Conservation (phyloP, 1,139 yeast species). For the Zygosaccharomyces sapae region DNA sequence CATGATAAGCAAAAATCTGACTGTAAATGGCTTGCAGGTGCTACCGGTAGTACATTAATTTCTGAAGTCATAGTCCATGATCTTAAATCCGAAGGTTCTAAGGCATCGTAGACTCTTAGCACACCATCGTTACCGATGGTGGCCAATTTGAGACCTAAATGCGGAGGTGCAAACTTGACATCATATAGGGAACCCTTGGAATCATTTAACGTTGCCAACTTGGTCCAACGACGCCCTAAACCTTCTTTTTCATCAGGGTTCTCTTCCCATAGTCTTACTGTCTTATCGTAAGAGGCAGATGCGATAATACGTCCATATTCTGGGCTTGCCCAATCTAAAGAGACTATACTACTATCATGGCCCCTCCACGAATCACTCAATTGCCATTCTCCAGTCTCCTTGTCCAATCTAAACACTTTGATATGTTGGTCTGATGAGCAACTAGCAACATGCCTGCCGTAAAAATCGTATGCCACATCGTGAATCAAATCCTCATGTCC, state of each 20-base stretch:
- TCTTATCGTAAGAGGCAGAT: slow-evolving; percentile 83
- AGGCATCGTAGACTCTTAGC: slow-evolving; percentile 78
- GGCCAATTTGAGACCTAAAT: slow-evolving; percentile 76
- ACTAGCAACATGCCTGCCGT: slow-evolving; percentile 85
- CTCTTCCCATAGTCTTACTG: slow-evolving; percentile 89
- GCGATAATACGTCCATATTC: slow-evolving; percentile 86
- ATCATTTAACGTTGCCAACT: slow-evolving; percentile 72
- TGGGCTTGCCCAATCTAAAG: slow-evolving; percentile 90
- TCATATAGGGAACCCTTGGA: slow-evolving; percentile 87
- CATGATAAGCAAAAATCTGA: slow-evolving; percentile 84
- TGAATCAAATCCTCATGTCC: slow-evolving; percentile 91
- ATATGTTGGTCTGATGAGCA: slow-evolving; percentile 91
- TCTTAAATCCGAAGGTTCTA: slow-evolving; percentile 80
- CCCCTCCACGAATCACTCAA: slow-evolving; percentile 90
- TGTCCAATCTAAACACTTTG: slow-evolving; percentile 73
- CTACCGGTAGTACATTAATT: slow-evolving; percentile 57
- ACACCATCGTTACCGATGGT: slow-evolving; percentile 90
- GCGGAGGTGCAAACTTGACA: slow-evolving; percentile 84
- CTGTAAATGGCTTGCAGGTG: slow-evolving; percentile 79
- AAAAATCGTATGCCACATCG: slow-evolving; percentile 83
- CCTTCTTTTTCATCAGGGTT: slow-evolving; percentile 71
- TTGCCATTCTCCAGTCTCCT: slow-evolving; percentile 60
- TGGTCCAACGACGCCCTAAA: slow-evolving; percentile 78
- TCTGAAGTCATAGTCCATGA: slow-evolving; percentile 80
- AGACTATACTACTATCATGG: slow-evolving; percentile 82